phyloP scores from a whole-genome alignment of 257 asterid genomes.

The Forsythia suspensa region DNA sequence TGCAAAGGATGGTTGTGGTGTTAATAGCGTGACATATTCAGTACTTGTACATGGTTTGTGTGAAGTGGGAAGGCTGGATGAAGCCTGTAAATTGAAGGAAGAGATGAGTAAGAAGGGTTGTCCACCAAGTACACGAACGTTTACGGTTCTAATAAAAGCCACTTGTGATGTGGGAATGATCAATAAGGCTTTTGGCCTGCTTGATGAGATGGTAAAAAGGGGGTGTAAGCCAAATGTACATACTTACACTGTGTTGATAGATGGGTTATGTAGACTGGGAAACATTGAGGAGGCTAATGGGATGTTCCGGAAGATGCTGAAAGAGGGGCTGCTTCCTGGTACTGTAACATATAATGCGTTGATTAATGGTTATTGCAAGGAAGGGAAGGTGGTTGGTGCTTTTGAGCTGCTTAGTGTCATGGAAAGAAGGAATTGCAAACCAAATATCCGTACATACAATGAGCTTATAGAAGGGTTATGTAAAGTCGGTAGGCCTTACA shows the following conservation, averaged over 20 bases:
- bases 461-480: conserved; percentile 53
- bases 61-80: conserved; percentile 36
- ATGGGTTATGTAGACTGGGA: conserved; percentile 39
- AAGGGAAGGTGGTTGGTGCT: conserved; percentile 42
- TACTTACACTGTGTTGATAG: conserved; percentile 46
- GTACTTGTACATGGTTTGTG: conserved; percentile 45
- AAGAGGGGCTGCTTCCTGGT: conserved; percentile 30
- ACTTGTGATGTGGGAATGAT: conserved; percentile 32
- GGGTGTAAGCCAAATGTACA: conserved; percentile 46
- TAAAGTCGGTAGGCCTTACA: conserved; percentile 33
- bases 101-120: conserved; percentile 39
- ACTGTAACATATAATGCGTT: conserved; percentile 44
- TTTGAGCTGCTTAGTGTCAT: conserved; percentile 51
- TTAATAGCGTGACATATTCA: conserved; percentile 44
- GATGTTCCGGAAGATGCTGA: conserved; percentile 42
- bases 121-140: conserved; percentile 37
- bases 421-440: conserved; percentile 45
- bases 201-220: conserved; percentile 40
- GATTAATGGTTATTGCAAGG: conserved; percentile 47
- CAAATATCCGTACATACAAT: conserved; percentile 47
- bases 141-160: conserved; percentile 50
- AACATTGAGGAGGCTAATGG: conserved; percentile 48
- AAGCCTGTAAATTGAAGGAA: conserved; percentile 38
- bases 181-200: conserved; percentile 28
- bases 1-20: conserved; percentile 35